A percentile compares a stretch with the other conserved stretches of the same genome.
phyloP scores from a whole-genome alignment of 805 yeast species.

The Ogataea pini region DNA sequence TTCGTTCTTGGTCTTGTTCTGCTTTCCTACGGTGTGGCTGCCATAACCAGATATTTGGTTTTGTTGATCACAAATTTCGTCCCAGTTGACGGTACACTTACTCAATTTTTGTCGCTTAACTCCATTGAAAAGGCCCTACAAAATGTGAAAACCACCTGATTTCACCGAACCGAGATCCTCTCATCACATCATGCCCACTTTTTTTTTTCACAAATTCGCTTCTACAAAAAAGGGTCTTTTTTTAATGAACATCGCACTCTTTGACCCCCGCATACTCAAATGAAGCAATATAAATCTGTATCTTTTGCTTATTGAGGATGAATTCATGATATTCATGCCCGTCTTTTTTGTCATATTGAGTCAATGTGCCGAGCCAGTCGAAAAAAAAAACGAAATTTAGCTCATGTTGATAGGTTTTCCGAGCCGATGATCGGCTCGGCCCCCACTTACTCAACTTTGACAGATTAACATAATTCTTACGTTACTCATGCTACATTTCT shows the following conservation, averaged over 20 bases:
- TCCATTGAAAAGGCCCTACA: constrained; percentile 3
- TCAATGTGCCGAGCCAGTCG: neutral
- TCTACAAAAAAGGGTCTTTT: neutral
- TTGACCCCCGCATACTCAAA: neutral
- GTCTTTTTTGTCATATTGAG: neutral
- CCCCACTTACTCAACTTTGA: neutral
- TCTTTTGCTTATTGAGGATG: neutral
- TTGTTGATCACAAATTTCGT: constrained; percentile 2
- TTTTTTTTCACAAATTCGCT: neutral
- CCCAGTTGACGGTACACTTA: constrained; percentile 2
- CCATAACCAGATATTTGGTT: constrained; percentile 6
- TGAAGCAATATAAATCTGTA: neutral
- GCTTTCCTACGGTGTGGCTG: constrained; percentile 12
- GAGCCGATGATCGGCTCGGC: neutral
- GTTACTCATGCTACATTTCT: constrained; percentile 1
- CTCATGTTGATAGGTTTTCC: neutral
- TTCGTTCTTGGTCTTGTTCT: constrained; percentile 10
- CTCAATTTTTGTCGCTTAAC: constrained; percentile 2
- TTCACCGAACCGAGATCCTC: neutral
- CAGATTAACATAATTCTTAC: neutral
- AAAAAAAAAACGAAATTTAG: neutral
- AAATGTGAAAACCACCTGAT: neutral
- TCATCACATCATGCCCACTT: neutral
- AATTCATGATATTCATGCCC: neutral
- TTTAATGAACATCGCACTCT: neutral